A percentile compares a stretch with the other conserved stretches of the same genome.
Conservation (phyloP, 441 rosid species). For the Populus hybrid region DNA sequence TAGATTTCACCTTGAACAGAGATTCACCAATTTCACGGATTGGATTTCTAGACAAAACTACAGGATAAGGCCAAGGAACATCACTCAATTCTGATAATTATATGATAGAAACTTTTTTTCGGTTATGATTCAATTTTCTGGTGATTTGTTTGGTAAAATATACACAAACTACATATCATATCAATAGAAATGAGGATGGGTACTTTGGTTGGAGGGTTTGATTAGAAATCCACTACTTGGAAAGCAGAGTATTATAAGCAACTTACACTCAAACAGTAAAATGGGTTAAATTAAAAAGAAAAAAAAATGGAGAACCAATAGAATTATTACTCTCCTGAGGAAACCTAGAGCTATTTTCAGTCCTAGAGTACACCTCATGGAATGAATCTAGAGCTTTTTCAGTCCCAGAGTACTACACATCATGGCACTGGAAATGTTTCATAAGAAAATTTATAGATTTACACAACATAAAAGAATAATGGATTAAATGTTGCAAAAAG, state of each 20-base stretch:
- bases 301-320: not conserved
- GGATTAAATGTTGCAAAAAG: not conserved
- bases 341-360: not conserved
- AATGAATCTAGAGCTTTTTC: not conserved
- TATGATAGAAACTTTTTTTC: not conserved
- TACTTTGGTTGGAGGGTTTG: not conserved
- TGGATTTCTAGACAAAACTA: constrained; percentile 90
- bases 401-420: not conserved
- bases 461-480: not conserved
- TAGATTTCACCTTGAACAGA: constrained; percentile 46
- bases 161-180: not conserved
- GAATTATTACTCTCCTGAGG: not conserved
- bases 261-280: not conserved
- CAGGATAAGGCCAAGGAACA: constrained; percentile 19
- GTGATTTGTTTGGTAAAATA: not conserved
- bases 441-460: too few relatives aligned
- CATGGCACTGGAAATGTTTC: not conserved
- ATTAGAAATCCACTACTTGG: not conserved
- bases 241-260: not conserved
- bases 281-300: not conserved
- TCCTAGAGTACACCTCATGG: not conserved
- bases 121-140: not conserved
- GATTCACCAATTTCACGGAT: constrained; percentile 52
- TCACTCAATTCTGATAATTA: constrained; percentile 1
- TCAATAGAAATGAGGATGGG: not conserved